Base-by-base conservation (phyloP, 2,329 filamentous ascomycete genomes). In the Phoma sp. region DNA sequence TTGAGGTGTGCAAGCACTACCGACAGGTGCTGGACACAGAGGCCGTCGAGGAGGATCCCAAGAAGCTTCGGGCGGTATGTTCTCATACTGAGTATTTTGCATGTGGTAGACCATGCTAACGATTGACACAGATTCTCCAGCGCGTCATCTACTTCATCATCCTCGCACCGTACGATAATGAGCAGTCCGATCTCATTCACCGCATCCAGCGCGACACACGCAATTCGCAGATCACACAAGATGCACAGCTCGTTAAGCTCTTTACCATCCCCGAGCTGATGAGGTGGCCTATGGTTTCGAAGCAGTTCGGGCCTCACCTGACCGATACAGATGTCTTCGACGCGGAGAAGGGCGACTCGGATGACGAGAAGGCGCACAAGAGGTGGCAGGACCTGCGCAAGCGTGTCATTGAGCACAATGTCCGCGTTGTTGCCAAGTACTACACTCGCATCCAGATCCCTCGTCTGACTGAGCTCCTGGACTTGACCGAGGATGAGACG, bases 371-470 rank as follows among this genome's bases (percentile, higher is more conserved):
- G 77, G 89, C 92, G 25, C 80, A 90, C 76, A 86, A 89, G 76
- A 86, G 95, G 74, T 99, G 93, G 92, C 85, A 95, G 72, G 95
- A 97, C 73, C 82, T 99, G 61, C 90, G 95, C 70, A 98, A 98
- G 84, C 92, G 95, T 47, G 95, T 99, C 58, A 99, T 99, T 68
- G 95, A 99, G 81, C 95, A 99, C 80, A 99, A 99, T 65, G 93
- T 99, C 47, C 91, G 95, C 47, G 95, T 99, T 2, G 86, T 99
- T 33, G 95, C 95, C 67, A 96, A 96, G 78, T 99, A 99, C 83
- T 99, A 99, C 80, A 99, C 95, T 22, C 91, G 95, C 66, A 96
- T 99, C 72, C 89, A 91, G 75, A 95, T 97, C 84, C 86, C 88
- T 61, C 90, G 95, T 30, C 82, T 99, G 58, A 96, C 92, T 7